Conservation (phyloP, 176 grass and related monocot genomes). For the Raddia guianensis region DNA sequence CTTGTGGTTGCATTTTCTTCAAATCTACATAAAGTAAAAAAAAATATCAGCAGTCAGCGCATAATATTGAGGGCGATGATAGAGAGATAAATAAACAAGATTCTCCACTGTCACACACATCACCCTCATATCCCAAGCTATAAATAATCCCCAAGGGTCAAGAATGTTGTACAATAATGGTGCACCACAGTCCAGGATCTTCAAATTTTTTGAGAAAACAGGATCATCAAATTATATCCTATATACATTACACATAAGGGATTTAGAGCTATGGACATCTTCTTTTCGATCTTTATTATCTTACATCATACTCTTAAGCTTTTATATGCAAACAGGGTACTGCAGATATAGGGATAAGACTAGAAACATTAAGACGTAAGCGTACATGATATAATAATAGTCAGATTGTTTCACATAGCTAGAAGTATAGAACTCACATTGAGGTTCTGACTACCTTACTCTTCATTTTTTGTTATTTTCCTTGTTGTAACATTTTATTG, state of each 20-base stretch:
- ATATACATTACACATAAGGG: slow-evolving; percentile 18
- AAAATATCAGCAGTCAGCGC: slow-evolving; percentile 8
- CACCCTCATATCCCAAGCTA: slow-evolving; percentile 21
- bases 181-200: not conserved
- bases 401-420: not conserved
- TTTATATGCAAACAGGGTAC: slow-evolving; percentile 20
- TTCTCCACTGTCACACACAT: not conserved
- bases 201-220: not conserved
- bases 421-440: not conserved
- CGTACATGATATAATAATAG: slow-evolving; percentile 4
- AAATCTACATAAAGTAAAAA: slow-evolving; percentile 52
- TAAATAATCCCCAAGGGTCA: slow-evolving; percentile 1
- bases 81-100: slow-evolving; percentile 16
- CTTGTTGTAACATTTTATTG: slow-evolving; percentile 15
- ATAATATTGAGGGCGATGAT: slow-evolving; percentile 10
- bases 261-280: slow-evolving; percentile 16
- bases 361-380: slow-evolving; percentile 12
- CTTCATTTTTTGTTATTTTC: not conserved
- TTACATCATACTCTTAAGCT: slow-evolving; percentile 10
- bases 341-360: not conserved
- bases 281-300: slow-evolving; percentile 17
- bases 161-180: slow-evolving; percentile 2
- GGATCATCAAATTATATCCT: not conserved
- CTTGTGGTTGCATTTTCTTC: slow-evolving; percentile 69
- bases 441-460: not conserved